Percentiles rank a stretch among this genome's conserved stretches.
Conservation (phyloP, 2,329 filamentous ascomycete genomes). For the Alternaria consortialis region DNA sequence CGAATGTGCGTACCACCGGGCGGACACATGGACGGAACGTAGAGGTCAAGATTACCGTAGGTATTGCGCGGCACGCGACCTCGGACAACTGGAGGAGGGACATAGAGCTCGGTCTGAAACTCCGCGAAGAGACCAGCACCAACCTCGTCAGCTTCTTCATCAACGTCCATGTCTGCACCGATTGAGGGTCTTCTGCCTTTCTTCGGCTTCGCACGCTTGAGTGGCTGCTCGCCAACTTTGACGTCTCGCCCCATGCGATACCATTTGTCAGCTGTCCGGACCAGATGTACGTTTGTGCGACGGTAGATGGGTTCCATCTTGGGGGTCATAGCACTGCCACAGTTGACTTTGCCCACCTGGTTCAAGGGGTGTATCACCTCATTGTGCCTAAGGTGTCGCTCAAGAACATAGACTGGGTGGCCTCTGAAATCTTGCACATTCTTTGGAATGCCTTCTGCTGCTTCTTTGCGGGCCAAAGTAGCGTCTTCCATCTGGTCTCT, state of each 20-base stretch:
- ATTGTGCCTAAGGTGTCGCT: slow-evolving; percentile 82
- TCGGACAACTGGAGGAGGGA: slow-evolving; percentile 76
- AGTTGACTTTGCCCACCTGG: slow-evolving; percentile 78
- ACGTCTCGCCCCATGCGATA: slow-evolving; percentile 86
- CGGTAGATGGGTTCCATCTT: slow-evolving; percentile 82
- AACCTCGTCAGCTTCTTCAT: slow-evolving; percentile 52
- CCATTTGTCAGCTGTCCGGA: slow-evolving; percentile 86
- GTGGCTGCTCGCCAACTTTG: slow-evolving; percentile 76
- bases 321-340: slow-evolving; percentile 66
- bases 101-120: slow-evolving; percentile 74
- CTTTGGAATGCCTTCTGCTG: slow-evolving; percentile 80
- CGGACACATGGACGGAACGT: slow-evolving; percentile 71
- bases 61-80: slow-evolving; percentile 73
- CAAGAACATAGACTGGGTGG: slow-evolving; percentile 78
- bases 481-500: slow-evolving; percentile 85
- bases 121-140: slow-evolving; percentile 66
- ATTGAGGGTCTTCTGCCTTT: slow-evolving; percentile 38
- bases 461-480: slow-evolving; percentile 75
- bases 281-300: slow-evolving; percentile 79
- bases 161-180: slow-evolving; percentile 43
- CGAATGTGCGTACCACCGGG: slow-evolving; percentile 66
- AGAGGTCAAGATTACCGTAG: slow-evolving; percentile 71
- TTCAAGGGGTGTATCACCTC: slow-evolving; percentile 80
- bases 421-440: slow-evolving; percentile 88
- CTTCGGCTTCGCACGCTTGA: slow-evolving; percentile 69